Conservation (phyloP, 192 early-diverging fungal species). For the Coemansia sp. region DNA sequence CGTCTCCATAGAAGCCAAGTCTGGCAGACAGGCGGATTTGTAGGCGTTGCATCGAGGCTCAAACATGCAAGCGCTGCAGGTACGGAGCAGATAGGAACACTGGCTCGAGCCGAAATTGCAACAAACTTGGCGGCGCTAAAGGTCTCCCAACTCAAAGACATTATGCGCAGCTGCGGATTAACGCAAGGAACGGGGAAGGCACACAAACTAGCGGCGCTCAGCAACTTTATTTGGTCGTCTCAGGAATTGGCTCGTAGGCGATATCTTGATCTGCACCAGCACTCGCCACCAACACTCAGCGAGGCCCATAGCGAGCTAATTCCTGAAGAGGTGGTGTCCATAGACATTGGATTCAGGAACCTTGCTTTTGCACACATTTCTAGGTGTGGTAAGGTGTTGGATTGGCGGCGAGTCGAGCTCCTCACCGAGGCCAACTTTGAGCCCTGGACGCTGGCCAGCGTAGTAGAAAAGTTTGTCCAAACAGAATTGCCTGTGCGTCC, state of each 20-base stretch:
- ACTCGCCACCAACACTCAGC: conserved; percentile 5
- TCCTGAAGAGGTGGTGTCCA: conserved; percentile 50
- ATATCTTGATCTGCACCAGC: conserved; percentile 2
- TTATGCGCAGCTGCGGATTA: conserved; percentile 45
- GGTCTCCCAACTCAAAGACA: conserved; percentile 29
- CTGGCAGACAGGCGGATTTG: not conserved
- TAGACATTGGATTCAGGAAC: conserved; percentile 57
- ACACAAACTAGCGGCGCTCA: conserved; percentile 32
- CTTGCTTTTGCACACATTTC: conserved; percentile 54
- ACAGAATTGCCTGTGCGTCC: conserved; percentile 28
- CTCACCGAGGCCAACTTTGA: conserved; percentile 42
- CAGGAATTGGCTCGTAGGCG: conserved; percentile 32
- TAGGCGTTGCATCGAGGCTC: not conserved
- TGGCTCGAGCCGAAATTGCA: conserved; percentile 17
- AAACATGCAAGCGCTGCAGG: not conserved
- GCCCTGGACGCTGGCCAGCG: conserved; percentile 48
- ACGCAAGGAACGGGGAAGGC: conserved; percentile 39
- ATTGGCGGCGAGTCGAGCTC: conserved; percentile 50
- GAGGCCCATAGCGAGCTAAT: conserved; percentile 25
- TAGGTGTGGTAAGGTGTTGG: conserved; percentile 28
- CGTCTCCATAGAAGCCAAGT: not conserved
- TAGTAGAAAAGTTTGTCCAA: conserved; percentile 43
- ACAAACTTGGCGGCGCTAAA: conserved; percentile 25
- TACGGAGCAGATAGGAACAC: not conserved
- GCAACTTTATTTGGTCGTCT: conserved; percentile 38